Conservation (phyloP, 345 rosid genomes). For the Draba incana region DNA sequence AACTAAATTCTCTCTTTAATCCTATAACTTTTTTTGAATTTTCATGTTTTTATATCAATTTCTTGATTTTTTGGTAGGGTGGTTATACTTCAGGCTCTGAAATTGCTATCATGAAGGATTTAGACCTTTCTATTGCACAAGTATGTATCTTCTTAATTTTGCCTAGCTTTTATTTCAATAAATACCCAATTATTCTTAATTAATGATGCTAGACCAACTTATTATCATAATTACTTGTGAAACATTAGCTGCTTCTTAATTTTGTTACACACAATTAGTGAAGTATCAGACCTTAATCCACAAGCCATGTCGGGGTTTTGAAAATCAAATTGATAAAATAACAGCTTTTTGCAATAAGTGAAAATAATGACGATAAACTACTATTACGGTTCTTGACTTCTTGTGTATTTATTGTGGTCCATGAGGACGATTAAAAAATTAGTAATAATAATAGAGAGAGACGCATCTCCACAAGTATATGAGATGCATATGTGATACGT, state of each 20-base stretch:
- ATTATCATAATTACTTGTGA: neutral
- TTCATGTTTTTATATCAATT: too few species aligned
- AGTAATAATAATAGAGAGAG: too few species aligned
- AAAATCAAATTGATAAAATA: neutral
- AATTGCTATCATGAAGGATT: slow-evolving; percentile 53
- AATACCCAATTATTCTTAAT: neutral
- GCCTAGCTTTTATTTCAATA: neutral
- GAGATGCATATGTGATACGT: slow-evolving; percentile 8
- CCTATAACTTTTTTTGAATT: too few species aligned
- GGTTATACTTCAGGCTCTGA: slow-evolving; percentile 68
- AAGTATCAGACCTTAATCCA: neutral
- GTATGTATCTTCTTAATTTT: slow-evolving; percentile 38
- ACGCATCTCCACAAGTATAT: too few species aligned
- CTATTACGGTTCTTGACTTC: too few species aligned
- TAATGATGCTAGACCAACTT: neutral
- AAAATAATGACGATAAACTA: too few species aligned
- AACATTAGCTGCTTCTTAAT: neutral
- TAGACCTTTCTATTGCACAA: slow-evolving; percentile 57
- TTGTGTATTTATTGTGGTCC: too few species aligned
- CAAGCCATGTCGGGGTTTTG: neutral
- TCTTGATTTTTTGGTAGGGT: slow-evolving; percentile 36
- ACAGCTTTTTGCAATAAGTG: too few species aligned
- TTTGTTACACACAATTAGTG: neutral
- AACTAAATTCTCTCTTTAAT: too few species aligned
- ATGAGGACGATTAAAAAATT: too few species aligned